Evolutionary conservation across 805 yeast species (phyloP), one percentile per base, ranked within the genome.

Genomic region (Ogataea methanolica): DNA sequence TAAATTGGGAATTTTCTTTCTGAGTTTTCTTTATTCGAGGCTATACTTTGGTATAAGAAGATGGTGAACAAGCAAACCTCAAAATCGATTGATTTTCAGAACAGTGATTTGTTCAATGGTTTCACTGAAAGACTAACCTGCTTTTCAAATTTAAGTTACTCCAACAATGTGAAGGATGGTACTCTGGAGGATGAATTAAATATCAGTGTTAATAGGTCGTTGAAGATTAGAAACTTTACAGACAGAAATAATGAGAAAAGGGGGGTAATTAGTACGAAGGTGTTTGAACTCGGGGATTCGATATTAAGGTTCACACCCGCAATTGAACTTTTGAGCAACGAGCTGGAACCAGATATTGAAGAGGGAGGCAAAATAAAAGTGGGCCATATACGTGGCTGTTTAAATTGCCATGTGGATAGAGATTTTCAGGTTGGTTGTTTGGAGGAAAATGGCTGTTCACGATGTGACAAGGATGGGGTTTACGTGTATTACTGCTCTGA

Each of bases 401-500:
- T 26, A 26, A 26, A 26, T 12, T 26, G 31, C 11, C 31, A 26
- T 11, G 11, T 26, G 31, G 31, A 26, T 26, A 26, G 31, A 26
- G 31, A 26, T 26, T 26, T 26, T 3, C 31, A 26, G 11, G 31
- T 3, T 26, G 31, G 11, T 26, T 26, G 9, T 26, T 26, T 26
- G 11, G 12, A 26, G 11, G 11, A 26, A 11, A 9, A 26, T 26
- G 31, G 17, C 12, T 38, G 39, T n/a, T 9, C 42, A 17, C 44
- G 50, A 15, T 45, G 46, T 5, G 44, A 42, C 15, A 39, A 51
- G 23, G 48, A 44, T 17, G 55, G 48, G 15, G 44, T 48, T 36
- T 26, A 26, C 31, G 44, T 52, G 5, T 44, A 45, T 16, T 58
- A 58, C 36, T 58, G 62, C 39, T 34, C 54, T 17, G 39, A 36